A percentile compares a stretch with the other conserved stretches of the same genome.
Evolutionary conservation across 179 eudicot genomes (phyloP).

Genomic region (Beta lomatogona): DNA sequence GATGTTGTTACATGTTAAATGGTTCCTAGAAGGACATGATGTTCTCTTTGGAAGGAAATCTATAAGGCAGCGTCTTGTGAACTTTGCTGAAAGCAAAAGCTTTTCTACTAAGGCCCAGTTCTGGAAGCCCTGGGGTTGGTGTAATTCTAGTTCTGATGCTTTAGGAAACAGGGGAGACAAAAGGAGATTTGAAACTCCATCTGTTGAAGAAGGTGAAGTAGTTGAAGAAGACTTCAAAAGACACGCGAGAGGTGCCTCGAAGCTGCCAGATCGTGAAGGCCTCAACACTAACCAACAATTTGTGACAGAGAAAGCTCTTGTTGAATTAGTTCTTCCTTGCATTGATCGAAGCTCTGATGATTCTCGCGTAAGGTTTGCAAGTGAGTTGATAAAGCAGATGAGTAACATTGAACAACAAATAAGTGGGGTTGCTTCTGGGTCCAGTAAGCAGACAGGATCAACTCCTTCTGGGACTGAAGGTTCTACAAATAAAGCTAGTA

Average conservation of each 20-base stretch:
- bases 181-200: conserved; percentile 53
- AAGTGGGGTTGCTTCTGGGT: conserved; percentile 64
- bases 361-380: conserved; percentile 73
- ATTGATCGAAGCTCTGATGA: conserved; percentile 88
- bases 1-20: conserved; percentile 70
- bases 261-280: conserved; percentile 49
- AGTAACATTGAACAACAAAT: conserved; percentile 81
- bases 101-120: conserved; percentile 72
- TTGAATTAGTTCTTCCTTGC: conserved; percentile 85
- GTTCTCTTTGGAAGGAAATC: conserved; percentile 93
- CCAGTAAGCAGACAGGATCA: conserved; percentile 57
- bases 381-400: conserved; percentile 91
- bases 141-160: conserved; percentile 37
- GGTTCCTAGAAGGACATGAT: conserved; percentile 84
- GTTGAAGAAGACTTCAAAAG: conserved; percentile 64
- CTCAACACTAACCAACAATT: conserved; percentile 49
- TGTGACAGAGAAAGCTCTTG: conserved; percentile 79
- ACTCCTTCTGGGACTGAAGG: conserved; percentile 61
- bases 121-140: conserved; percentile 97
- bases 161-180: conserved; percentile 45
- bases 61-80: conserved; percentile 77
- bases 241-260: conserved; percentile 40
- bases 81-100: conserved; percentile 67
- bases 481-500: conserved; percentile 55
- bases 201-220: conserved; percentile 95